Evolutionary conservation across 2,329 filamentous ascomycete genomes (phyloP), one percentile per base, ranked within the genome.

Genomic region (Apiospora hydei): DNA sequence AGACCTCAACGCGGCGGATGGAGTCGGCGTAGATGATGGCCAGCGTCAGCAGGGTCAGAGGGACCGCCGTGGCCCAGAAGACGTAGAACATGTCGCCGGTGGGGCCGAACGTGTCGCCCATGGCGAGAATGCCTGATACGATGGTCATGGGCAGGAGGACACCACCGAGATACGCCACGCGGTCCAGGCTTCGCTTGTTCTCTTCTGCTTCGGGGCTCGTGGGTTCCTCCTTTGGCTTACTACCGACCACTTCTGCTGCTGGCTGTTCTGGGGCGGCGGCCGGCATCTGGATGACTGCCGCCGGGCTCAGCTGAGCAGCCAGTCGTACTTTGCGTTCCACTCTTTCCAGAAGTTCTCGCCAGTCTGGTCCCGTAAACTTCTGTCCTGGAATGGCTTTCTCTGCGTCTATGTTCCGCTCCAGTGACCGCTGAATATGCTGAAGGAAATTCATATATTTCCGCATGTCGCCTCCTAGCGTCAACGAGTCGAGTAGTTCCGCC

Each of bases 101-200:
- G 0, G 86, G 85, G 0, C 82, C 82, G 74, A 83, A 88, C 0
- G 81, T 77, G 10, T 84, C 84, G 41, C 83, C 82, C 78, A 88
- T 88, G 18, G 84, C 84, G 18, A 88, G 79, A 11, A 88, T 81
- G 16, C 84, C 82, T 0, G 85, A 84, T 5, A 88, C 83, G 18
- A 88, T 81, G 4, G 84, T 85, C 24, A 88, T 76, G 2, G 86
- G 86, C 0, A 88, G 81, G 6, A 88, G 78, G 0, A 88, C 76
- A 0, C 85, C 86, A 67, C 86, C 86, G 14, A 88, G 81, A 77
- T 88, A 88, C 1, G 84, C 80, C 18, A 88, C 83, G 7, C 86
- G 84, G 77, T 86, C 83, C 10, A 88, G 81, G 26, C 83, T 82
- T 21, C 82, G 81, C 70, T 84, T 76, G 73, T 83, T 83, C 71